Evolutionary conservation across 2,329 filamentous ascomycete genomes (phyloP).

Genomic region (Plenodomus tracheiphilus): DNA sequence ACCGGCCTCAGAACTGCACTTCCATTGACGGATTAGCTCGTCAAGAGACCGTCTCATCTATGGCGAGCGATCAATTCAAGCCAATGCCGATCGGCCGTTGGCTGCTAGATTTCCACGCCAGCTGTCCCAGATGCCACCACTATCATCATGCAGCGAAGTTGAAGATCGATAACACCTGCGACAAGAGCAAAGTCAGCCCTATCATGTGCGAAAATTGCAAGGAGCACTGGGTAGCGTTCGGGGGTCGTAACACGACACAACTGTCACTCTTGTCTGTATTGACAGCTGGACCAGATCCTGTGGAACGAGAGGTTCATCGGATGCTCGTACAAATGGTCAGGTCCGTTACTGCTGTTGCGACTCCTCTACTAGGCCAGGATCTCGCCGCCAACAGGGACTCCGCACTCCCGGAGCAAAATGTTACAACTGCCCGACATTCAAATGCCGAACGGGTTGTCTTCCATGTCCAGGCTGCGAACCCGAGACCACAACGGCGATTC

Average conservation of each 20-base stretch:
- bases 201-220: constrained; percentile 29
- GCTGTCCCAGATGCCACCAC: constrained; percentile 34
- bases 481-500: neutral
- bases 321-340: constrained; percentile 26
- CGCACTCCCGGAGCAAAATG: too few species aligned
- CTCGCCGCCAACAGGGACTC: neutral
- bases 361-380: constrained; percentile 1
- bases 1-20: neutral
- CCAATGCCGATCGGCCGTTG: constrained; percentile 24
- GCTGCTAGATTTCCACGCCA: constrained; percentile 27
- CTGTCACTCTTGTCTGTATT: constrained; percentile 28
- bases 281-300: constrained; percentile 20
- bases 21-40: constrained; percentile 2
- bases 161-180: constrained; percentile 16
- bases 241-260: constrained; percentile 25
- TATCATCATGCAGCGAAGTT: constrained; percentile 27
- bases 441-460: neutral
- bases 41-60: constrained; percentile 21
- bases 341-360: constrained; percentile 17
- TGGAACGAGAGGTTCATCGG: constrained; percentile 19
- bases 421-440: neutral
- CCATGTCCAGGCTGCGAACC: too few species aligned
- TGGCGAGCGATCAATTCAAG: constrained; percentile 12
- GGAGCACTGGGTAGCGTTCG: constrained; percentile 29
- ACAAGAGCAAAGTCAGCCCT: constrained; percentile 16